These are phyloP conservation scores for Tricholoma saponaceum DNA, from an alignment of 768 basidiomycete genomes.

Conservation along the genomic window DNA sequence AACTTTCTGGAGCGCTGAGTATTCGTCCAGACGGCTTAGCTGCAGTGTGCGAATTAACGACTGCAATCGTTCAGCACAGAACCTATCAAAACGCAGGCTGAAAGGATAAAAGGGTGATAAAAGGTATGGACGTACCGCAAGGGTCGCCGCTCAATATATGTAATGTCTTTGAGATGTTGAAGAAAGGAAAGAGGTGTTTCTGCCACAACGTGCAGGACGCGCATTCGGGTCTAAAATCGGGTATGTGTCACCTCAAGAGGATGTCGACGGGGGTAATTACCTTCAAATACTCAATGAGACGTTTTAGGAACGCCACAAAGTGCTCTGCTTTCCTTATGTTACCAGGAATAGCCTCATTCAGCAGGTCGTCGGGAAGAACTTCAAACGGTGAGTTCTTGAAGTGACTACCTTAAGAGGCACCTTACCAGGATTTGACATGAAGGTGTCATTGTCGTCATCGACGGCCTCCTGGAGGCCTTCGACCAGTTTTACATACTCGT, in stretches of 20 bases:
- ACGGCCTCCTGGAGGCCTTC: conserved; percentile 84
- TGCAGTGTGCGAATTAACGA: conserved; percentile 92
- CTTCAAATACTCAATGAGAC: conserved; percentile 98
- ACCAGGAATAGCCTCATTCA: conserved; percentile 94
- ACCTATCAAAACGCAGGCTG: conserved; percentile 42
- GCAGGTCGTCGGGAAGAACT: conserved; percentile 92
- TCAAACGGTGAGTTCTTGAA: conserved; percentile 3
- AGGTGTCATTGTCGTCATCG: conserved; percentile 67
- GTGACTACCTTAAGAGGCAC: not conserved
- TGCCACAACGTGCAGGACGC: conserved; percentile 98
- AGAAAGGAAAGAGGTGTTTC: conserved; percentile 97
- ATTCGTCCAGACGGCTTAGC: conserved; percentile 86
- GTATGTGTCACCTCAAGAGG: not conserved
- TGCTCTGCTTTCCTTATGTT: conserved; percentile 99
- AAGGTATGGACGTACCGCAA: conserved; percentile 58
- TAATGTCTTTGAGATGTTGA: conserved; percentile 98
- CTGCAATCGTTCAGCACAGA: conserved; percentile 94
- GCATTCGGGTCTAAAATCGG: conserved; percentile 81
- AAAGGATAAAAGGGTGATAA: not conserved
- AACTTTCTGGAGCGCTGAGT: conserved; percentile 89
- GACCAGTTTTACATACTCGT: conserved; percentile 94
- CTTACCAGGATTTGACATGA: conserved; percentile 87
- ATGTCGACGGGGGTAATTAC: conserved; percentile 32
- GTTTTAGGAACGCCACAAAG: conserved; percentile 96
- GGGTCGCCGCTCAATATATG: conserved; percentile 93